Evolutionary conservation across 2,329 filamentous ascomycete species (phyloP).

Genomic region (Penicillium sp.): DNA sequence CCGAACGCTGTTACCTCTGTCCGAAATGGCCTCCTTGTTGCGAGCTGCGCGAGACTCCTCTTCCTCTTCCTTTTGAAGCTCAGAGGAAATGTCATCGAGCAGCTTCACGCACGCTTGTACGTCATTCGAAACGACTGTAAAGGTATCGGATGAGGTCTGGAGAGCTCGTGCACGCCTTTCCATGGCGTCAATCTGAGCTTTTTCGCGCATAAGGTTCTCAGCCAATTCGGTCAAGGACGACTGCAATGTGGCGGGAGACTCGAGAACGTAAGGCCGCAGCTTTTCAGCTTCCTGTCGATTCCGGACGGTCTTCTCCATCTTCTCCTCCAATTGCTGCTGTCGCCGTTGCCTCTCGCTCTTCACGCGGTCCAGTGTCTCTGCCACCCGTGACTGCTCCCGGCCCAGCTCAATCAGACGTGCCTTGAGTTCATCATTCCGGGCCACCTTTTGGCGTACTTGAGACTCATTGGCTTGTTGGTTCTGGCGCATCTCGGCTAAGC

Average conservation of each 20-base stretch:
- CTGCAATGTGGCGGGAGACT: conserved; percentile 80
- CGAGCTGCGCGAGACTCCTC: conserved; percentile 72
- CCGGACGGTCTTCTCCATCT: conserved; percentile 52
- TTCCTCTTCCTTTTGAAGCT: conserved; percentile 85
- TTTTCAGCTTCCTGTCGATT: conserved; percentile 82
- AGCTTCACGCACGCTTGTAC: conserved; percentile 84
- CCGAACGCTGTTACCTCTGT: conserved; percentile 80
- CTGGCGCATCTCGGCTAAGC: conserved; percentile 72
- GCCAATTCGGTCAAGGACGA: conserved; percentile 74
- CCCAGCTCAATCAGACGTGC: conserved; percentile 72
- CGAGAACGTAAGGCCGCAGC: conserved; percentile 82
- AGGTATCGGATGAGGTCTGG: conserved; percentile 87
- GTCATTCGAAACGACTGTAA: conserved; percentile 75
- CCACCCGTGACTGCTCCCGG: conserved; percentile 75
- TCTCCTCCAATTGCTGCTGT: conserved; percentile 54
- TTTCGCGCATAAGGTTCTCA: conserved; percentile 70
- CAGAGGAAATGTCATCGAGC: conserved; percentile 77
- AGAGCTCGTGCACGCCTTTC: conserved; percentile 83
- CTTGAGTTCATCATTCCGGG: conserved; percentile 82
- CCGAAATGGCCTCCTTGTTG: conserved; percentile 80
- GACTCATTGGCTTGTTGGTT: conserved; percentile 76
- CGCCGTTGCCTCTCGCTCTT: conserved; percentile 74
- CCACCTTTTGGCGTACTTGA: conserved; percentile 76
- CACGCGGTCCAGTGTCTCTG: conserved; percentile 73
- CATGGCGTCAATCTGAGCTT: conserved; percentile 76